Percentiles rank a stretch among this genome's conserved stretches.
Evolutionary conservation across 352 stramenopile species (phyloP).

Genomic region (Globisporangium okanoganense): DNA sequence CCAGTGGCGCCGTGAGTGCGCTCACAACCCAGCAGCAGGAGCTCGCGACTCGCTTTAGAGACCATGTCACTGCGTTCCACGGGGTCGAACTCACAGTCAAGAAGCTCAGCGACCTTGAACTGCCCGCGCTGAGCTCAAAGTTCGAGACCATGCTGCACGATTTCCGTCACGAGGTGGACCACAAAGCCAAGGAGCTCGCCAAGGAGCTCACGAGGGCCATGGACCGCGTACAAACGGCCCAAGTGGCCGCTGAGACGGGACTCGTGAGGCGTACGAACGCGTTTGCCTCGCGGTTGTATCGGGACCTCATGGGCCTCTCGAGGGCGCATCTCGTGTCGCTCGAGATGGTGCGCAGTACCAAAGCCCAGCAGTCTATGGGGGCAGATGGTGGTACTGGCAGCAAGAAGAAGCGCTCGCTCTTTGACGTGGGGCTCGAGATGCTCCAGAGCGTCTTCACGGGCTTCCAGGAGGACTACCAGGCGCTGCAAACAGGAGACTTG

Average conservation of each 20-base stretch:
- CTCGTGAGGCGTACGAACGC: slow-evolving; percentile 25
- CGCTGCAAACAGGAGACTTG: slow-evolving; percentile 4
- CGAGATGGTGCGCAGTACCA: slow-evolving; percentile 31
- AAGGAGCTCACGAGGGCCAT: slow-evolving; percentile 31
- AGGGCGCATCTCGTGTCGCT: slow-evolving; percentile 36
- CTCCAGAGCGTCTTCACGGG: slow-evolving; percentile 31
- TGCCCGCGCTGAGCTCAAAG: slow-evolving; percentile 34
- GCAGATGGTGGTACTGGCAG: background rate
- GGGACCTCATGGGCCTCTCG: slow-evolving; percentile 46
- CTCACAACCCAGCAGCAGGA: slow-evolving; percentile 29
- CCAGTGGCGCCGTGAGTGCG: slow-evolving; percentile 19
- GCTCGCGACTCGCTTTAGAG: slow-evolving; percentile 24
- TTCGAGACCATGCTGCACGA: slow-evolving; percentile 38
- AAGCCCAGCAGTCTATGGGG: background rate
- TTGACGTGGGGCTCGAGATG: slow-evolving; percentile 40
- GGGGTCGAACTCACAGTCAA: slow-evolving; percentile 24
- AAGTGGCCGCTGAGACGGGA: slow-evolving; percentile 14
- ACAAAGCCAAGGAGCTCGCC: slow-evolving; percentile 33
- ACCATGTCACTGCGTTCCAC: slow-evolving; percentile 28
- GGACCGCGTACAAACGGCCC: slow-evolving; percentile 25
- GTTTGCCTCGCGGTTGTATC: slow-evolving; percentile 41
- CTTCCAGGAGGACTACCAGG: slow-evolving; percentile 29
- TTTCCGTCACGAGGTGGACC: slow-evolving; percentile 40
- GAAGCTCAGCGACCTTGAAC: slow-evolving; percentile 31
- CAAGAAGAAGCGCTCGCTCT: slow-evolving; percentile 16